These are phyloP conservation scores for Kalmanozyma brasiliensis DNA, from an alignment of 1,284 basidiomycete species.

Conservation along the genomic window DNA sequence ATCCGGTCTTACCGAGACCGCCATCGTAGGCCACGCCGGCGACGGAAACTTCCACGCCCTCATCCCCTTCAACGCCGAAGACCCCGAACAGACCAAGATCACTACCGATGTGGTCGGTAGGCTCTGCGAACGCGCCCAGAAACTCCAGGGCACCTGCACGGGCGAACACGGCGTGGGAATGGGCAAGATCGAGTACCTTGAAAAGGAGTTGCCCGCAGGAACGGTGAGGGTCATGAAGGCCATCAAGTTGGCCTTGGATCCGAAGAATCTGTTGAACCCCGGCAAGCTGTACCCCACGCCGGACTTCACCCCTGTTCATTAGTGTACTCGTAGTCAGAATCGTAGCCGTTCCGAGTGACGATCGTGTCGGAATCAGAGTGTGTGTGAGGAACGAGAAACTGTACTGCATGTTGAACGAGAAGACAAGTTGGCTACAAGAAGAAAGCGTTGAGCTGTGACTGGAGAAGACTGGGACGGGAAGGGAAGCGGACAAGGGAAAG, in stretches of 20 bases:
- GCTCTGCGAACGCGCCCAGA: conserved; percentile 70
- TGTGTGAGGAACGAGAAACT: not conserved
- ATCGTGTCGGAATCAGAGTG: not conserved
- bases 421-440: not conserved
- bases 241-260: conserved; percentile 57
- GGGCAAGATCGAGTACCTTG: conserved; percentile 56
- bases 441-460: conserved; percentile 18
- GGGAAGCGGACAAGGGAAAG: not conserved
- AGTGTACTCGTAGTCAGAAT: too few relatives aligned
- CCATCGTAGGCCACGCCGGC: conserved; percentile 83
- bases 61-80: conserved; percentile 49
- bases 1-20: conserved; percentile 64
- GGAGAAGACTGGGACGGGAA: not conserved
- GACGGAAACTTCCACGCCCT: conserved; percentile 75
- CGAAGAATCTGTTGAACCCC: conserved; percentile 58
- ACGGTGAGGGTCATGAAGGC: conserved; percentile 54
- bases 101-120: conserved; percentile 70
- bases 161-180: conserved; percentile 65
- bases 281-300: conserved; percentile 51
- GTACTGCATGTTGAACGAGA: conserved; percentile 26
- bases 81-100: conserved; percentile 48
- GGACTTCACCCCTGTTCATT: conserved; percentile 8
- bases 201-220: conserved; percentile 51
- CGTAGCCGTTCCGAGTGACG: too few relatives aligned
- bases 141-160: conserved; percentile 71